Percentiles rank a stretch among this genome's conserved stretches.
These are phyloP conservation scores for Porphyrellus cyaneotinctus DNA, from an alignment of 768 basidiomycete species.

Conservation along the genomic window DNA sequence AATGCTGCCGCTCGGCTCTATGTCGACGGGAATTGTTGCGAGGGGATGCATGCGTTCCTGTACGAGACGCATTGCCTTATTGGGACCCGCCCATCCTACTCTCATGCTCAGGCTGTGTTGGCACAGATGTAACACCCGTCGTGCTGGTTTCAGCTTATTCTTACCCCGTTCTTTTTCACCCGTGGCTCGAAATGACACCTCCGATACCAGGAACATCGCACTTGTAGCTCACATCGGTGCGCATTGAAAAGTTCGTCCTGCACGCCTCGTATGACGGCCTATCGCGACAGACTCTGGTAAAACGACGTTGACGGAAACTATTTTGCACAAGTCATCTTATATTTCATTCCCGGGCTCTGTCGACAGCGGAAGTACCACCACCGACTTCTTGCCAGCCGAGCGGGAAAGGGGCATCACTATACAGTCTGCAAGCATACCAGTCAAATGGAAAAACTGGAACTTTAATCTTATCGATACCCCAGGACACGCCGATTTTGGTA, in stretches of 20 bases:
- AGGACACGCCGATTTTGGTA: conserved; percentile 93
- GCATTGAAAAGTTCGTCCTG: conserved; percentile 14
- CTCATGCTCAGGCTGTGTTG: conserved; percentile 28
- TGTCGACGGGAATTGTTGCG: conserved; percentile 48
- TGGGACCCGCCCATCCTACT: not conserved
- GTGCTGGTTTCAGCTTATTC: not conserved
- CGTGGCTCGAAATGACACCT: conserved; percentile 30
- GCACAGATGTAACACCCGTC: conserved; percentile 11
- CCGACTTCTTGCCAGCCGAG: conserved; percentile 87
- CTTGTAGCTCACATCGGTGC: conserved; percentile 86
- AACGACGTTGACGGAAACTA: conserved; percentile 86
- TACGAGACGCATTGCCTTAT: conserved; percentile 32
- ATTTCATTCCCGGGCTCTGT: conserved; percentile 74
- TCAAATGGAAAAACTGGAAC: conserved; percentile 78
- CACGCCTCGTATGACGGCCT: conserved; percentile 6
- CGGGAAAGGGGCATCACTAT: conserved; percentile 90
- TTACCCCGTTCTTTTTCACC: conserved; percentile 23
- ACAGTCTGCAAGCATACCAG: conserved; percentile 88
- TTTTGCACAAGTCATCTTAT: conserved; percentile 71
- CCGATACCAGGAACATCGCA: conserved; percentile 69
- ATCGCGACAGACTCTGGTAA: conserved; percentile 71
- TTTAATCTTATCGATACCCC: conserved; percentile 90
- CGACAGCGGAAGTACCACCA: conserved; percentile 86
- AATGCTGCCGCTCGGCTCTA: conserved; percentile 47
- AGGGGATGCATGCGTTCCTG: conserved; percentile 46